Percentiles rank a stretch among this genome's conserved stretches.
These are phyloP conservation scores for Exophiala sideris DNA, from an alignment of 2,329 filamentous ascomycete species.

Conservation along the genomic window DNA sequence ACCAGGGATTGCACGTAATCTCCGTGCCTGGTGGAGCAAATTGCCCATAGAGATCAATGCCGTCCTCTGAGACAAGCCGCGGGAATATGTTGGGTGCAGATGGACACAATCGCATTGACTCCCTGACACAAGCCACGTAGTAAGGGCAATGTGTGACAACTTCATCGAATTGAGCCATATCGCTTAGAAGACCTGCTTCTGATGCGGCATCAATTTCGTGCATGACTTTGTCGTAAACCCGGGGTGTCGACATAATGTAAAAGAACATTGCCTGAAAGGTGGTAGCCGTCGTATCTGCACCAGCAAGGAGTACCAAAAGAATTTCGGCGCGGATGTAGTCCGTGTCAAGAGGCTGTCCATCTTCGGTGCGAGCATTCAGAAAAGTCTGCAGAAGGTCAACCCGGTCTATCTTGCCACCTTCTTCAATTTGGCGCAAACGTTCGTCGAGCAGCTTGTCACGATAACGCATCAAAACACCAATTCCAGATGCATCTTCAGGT, in stretches of 20 bases:
- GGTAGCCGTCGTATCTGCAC: conserved; percentile 53
- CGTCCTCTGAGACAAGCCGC: conserved; percentile 40
- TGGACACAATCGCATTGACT: conserved; percentile 51
- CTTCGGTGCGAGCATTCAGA: conserved; percentile 43
- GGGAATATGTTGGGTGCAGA: conserved; percentile 53
- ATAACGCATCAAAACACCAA: conserved; percentile 57
- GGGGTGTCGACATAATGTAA: conserved; percentile 39
- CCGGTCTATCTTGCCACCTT: conserved; percentile 43
- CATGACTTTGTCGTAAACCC: conserved; percentile 48
- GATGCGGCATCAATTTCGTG: conserved; percentile 44
- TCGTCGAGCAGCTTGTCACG: conserved; percentile 53
- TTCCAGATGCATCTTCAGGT: conserved; percentile 53
- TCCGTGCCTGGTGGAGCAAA: conserved; percentile 43
- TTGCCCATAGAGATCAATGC: conserved; percentile 39
- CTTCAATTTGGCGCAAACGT: conserved; percentile 47
- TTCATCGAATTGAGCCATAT: conserved; percentile 43
- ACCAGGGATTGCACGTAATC: conserved; percentile 48
- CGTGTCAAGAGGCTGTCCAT: conserved; percentile 46
- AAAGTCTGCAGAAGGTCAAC: conserved; percentile 55
- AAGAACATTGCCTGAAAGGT: conserved; percentile 49
- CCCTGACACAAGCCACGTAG: conserved; percentile 51
- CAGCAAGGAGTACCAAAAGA: conserved; percentile 51
- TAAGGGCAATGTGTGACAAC: conserved; percentile 44
- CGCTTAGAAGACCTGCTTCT: conserved; percentile 31
- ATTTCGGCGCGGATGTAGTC: conserved; percentile 55